These are phyloP conservation scores for Microdochium bolleyi DNA, from an alignment of 2,329 filamentous ascomycete genomes.

Conservation along the genomic window DNA sequence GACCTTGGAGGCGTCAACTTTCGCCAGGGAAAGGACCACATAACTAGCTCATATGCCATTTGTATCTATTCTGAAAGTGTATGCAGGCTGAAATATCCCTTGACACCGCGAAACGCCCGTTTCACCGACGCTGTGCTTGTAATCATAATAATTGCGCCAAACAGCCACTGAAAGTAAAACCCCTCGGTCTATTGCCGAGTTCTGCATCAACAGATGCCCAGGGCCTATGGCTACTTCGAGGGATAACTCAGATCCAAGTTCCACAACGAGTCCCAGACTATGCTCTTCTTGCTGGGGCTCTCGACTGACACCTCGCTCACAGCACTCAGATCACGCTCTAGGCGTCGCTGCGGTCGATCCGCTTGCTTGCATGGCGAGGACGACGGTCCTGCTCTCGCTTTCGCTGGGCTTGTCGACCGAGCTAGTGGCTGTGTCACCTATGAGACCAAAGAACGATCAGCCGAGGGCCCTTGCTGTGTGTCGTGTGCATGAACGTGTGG, in stretches of 20 bases:
- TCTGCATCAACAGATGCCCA: too few species aligned
- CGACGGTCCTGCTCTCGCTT: slow-evolving; percentile 1
- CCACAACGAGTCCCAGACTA: slow-evolving; percentile 58
- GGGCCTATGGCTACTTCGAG: background rate
- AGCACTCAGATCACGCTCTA: slow-evolving; percentile 30
- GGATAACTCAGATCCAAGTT: slow-evolving; percentile 24
- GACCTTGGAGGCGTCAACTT: too few species aligned
- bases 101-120: too few species aligned
- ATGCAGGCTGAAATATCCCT: too few species aligned
- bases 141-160: too few species aligned
- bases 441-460: background rate
- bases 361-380: slow-evolving; percentile 1
- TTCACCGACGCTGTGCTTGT: too few species aligned
- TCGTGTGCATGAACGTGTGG: background rate
- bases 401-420: background rate
- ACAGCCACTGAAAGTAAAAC: too few species aligned
- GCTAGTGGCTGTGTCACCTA: background rate
- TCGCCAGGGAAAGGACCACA: too few species aligned
- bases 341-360: slow-evolving; percentile 6
- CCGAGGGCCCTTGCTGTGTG: background rate
- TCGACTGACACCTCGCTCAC: slow-evolving; percentile 14
- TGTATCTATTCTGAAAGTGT: too few species aligned
- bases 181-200: too few species aligned
- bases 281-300: slow-evolving; percentile 39
- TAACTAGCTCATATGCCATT: too few species aligned